phyloP scores from a whole-genome alignment of 805 yeast species.

The Metschnikowia kunwiensis region DNA sequence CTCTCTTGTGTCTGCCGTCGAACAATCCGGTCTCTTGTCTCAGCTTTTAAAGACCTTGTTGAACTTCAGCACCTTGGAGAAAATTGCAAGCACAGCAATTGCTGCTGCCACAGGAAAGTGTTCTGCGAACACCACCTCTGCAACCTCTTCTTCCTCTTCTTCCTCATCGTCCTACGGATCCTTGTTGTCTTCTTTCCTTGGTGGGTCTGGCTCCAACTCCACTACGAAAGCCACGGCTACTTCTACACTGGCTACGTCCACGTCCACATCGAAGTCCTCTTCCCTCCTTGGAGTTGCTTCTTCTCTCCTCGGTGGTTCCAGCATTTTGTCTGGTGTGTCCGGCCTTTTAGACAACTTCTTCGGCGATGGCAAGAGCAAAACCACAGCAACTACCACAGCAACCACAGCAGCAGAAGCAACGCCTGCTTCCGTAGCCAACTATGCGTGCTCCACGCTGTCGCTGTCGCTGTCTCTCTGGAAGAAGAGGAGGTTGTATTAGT shows the following conservation, averaged over 20 bases:
- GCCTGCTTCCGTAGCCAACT: conserved; percentile 1
- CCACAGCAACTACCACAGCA: conserved; percentile 13
- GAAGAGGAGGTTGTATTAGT: conserved; percentile 12
- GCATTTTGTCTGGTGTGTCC: conserved; percentile 3
- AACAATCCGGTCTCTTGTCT: conserved; percentile 31
- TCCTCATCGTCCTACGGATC: not conserved
- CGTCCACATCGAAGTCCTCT: conserved; percentile 4
- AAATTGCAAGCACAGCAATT: conserved; percentile 35
- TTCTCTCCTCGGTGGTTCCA: conserved; percentile 4
- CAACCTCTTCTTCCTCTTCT: not conserved
- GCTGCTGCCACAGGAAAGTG: conserved; percentile 36
- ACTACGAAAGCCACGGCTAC: not conserved
- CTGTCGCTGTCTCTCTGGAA: conserved; percentile 5
- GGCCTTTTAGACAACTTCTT: conserved; percentile 12
- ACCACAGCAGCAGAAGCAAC: conserved; percentile 2
- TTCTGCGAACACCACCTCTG: conserved; percentile 5
- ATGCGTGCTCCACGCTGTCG: conserved; percentile 12
- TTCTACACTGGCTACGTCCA: not conserved
- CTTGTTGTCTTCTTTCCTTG: not conserved
- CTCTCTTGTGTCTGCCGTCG: conserved; percentile 30
- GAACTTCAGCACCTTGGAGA: conserved; percentile 30
- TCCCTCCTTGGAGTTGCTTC: conserved; percentile 3
- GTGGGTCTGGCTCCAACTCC: not conserved
- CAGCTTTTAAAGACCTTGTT: conserved; percentile 34
- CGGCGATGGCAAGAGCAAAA: conserved; percentile 7